Conservation (phyloP, 441 rosid genomes). For the Populus tomentosa region DNA sequence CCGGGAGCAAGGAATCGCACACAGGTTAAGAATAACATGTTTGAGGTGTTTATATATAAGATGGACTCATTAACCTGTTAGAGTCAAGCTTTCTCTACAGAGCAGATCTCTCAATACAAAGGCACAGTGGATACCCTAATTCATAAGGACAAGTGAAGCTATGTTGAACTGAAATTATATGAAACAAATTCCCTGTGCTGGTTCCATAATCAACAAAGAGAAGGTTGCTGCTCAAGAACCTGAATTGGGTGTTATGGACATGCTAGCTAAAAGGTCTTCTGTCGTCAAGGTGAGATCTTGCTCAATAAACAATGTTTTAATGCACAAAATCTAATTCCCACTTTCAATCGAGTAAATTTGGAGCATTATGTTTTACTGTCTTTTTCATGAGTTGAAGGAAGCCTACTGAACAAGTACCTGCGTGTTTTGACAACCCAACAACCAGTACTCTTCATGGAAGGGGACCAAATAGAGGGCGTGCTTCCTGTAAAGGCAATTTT, state of each 20-base stretch:
- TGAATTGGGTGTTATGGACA: conserved; percentile 66
- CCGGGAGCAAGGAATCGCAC: no score
- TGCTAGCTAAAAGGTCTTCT: conserved; percentile 55
- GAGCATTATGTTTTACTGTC: neutral
- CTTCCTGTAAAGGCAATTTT: neutral
- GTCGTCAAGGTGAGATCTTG: conserved; percentile 51
- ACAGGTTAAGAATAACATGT: no score
- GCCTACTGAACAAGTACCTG: neutral
- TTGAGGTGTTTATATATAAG: no score
- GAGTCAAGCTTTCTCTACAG: no score
- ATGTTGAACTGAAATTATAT: neutral
- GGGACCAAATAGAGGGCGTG: conserved; percentile 10
- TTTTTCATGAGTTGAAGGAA: neutral
- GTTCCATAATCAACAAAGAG: conserved; percentile 67
- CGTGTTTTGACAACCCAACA: neutral
- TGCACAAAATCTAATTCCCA: neutral
- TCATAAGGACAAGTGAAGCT: neutral
- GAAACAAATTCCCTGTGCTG: conserved; percentile 53
- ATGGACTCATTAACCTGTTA: no score
- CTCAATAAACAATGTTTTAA: neutral
- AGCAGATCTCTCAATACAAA: no score
- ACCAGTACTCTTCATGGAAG: neutral
- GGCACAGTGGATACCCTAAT: neutral
- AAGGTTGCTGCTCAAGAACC: conserved; percentile 72
- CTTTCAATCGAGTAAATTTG: neutral